Percentiles rank a stretch among this genome's conserved stretches.
Conservation (phyloP, 2,329 filamentous ascomycete genomes). For the Ophiocordyceps camponoti-rufipedis region DNA sequence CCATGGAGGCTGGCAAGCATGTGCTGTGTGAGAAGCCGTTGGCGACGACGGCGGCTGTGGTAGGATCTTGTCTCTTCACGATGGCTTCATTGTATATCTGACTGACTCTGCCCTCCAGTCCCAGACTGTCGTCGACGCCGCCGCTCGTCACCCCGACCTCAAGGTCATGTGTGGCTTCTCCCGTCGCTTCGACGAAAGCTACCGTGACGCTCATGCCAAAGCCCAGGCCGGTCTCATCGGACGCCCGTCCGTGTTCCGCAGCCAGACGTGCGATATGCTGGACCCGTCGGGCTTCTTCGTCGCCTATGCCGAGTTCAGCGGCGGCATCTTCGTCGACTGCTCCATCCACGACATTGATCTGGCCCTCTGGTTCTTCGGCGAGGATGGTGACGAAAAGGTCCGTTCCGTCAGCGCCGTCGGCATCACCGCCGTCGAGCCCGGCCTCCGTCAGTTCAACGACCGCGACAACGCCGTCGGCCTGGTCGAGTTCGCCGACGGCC, state of each 20-base stretch:
- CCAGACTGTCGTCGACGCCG: slow-evolving; percentile 36
- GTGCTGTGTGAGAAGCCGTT: slow-evolving; percentile 42
- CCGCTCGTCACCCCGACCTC: slow-evolving; percentile 32
- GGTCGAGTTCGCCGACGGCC: slow-evolving; percentile 45
- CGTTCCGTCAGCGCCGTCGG: slow-evolving; percentile 11
- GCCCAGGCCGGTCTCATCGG: slow-evolving; percentile 38
- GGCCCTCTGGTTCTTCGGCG: slow-evolving; percentile 12
- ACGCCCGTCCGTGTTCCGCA: slow-evolving; percentile 39
- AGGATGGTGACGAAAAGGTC: slow-evolving; percentile 8
- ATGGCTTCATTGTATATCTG: background rate
- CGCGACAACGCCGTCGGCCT: slow-evolving; percentile 25
- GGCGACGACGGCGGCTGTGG: slow-evolving; percentile 37
- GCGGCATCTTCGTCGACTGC: slow-evolving; percentile 55
- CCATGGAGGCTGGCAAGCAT: slow-evolving; percentile 33
- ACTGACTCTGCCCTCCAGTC: slow-evolving; percentile 18
- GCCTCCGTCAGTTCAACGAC: slow-evolving; percentile 10
- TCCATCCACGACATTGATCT: slow-evolving; percentile 45
- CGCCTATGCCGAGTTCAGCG: slow-evolving; percentile 42
- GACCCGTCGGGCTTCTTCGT: slow-evolving; percentile 51
- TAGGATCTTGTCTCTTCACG: slow-evolving; percentile 9
- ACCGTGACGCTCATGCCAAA: slow-evolving; percentile 38
- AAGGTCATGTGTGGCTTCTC: slow-evolving; percentile 34
- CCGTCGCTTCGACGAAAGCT: slow-evolving; percentile 39
- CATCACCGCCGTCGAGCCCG: slow-evolving; percentile 11
- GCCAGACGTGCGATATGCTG: slow-evolving; percentile 49